phyloP scores from a whole-genome alignment of 352 stramenopile species.

The Phytophthora citricola region DNA sequence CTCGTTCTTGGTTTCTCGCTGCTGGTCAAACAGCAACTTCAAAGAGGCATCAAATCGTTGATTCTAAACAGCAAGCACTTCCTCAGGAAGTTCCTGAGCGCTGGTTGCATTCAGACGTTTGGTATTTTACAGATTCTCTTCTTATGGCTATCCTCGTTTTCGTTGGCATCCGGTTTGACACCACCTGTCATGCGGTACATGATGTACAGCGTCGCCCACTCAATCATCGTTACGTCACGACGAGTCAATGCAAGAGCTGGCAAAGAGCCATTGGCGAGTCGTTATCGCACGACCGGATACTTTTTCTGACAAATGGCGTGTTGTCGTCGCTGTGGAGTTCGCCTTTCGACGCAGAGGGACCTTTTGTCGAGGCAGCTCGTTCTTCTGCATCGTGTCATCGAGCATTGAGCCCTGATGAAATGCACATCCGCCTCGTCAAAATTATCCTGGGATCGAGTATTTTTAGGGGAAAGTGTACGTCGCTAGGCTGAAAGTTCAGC shows the following conservation, averaged over 20 bases:
- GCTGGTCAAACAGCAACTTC: slow-evolving; percentile 23
- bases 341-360: slow-evolving; percentile 5
- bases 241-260: slow-evolving; percentile 14
- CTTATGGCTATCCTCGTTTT: neutral
- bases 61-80: neutral
- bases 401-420: slow-evolving; percentile 21
- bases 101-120: neutral
- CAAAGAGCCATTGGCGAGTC: neutral
- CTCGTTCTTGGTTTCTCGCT: slow-evolving; percentile 1
- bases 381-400: slow-evolving; percentile 27
- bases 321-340: slow-evolving; percentile 14
- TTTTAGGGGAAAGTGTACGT: slow-evolving; percentile 6
- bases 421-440: slow-evolving; percentile 27
- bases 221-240: slow-evolving; percentile 19
- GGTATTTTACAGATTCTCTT: slow-evolving; percentile 1
- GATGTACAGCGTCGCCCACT: slow-evolving; percentile 5
- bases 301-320: slow-evolving; percentile 16
- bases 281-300: slow-evolving; percentile 8
- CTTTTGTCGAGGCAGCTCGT: neutral
- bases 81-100: neutral
- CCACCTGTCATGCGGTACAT: slow-evolving; percentile 20
- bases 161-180: neutral
- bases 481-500: neutral
- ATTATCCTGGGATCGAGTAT: slow-evolving; percentile 30
- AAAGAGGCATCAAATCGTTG: slow-evolving; percentile 5